These are phyloP conservation scores for Rhododendron williamsianum DNA, from an alignment of 148 eudicot genomes.

Conservation along the genomic window DNA sequence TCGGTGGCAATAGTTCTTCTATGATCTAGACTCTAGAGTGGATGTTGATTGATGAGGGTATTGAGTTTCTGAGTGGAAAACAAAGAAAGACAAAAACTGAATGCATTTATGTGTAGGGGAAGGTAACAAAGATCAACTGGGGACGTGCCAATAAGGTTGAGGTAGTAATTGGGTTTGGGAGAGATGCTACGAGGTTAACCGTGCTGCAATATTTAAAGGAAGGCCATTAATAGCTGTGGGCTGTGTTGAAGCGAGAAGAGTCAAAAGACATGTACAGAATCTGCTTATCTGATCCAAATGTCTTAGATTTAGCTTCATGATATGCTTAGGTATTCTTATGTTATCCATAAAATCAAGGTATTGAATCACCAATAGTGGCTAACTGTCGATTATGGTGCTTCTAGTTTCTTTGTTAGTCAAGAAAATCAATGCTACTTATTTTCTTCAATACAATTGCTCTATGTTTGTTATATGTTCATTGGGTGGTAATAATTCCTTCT, in stretches of 20 bases:
- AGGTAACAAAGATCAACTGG: neutral
- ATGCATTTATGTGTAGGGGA: neutral
- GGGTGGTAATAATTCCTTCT: conserved; percentile 5
- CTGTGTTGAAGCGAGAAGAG: too few species aligned
- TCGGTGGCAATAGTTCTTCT: neutral
- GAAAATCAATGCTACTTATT: neutral
- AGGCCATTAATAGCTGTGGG: neutral
- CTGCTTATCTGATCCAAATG: neutral
- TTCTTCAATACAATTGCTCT: neutral
- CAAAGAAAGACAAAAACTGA: neutral
- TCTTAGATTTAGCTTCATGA: neutral
- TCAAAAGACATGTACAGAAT: neutral
- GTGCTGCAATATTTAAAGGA: neutral
- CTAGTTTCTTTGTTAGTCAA: neutral
- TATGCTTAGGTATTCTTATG: neutral
- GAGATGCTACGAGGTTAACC: neutral
- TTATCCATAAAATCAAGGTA: neutral
- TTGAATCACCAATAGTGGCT: neutral
- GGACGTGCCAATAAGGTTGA: neutral
- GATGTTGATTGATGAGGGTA: neutral
- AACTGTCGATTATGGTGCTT: too few species aligned
- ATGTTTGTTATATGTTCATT: neutral
- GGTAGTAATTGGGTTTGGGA: neutral
- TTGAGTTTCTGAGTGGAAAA: neutral
- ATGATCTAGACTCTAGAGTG: neutral